Evolutionary conservation across 2,329 filamentous ascomycete species (phyloP).

Genomic region (Fusarium devonianum): DNA sequence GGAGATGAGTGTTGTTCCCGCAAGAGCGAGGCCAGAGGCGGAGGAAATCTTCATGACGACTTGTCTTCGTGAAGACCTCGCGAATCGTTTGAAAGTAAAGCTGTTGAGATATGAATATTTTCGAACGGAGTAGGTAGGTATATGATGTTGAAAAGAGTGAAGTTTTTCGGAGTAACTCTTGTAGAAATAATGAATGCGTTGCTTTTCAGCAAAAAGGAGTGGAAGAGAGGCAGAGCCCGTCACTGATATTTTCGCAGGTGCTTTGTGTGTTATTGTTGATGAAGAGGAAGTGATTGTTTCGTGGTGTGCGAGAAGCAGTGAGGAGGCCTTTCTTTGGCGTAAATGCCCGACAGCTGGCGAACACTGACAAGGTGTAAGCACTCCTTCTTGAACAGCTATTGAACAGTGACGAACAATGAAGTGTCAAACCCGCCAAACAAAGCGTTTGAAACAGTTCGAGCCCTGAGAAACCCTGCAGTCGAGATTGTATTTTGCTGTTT

Average conservation of each 20-base stretch:
- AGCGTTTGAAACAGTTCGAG: neutral
- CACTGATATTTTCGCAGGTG: constrained; percentile 21
- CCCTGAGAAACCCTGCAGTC: neutral
- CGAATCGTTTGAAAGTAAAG: constrained; percentile 5
- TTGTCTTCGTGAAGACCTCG: constrained; percentile 6
- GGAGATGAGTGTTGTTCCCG: constrained; percentile 42
- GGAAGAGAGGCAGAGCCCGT: constrained; percentile 26
- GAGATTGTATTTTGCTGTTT: constrained; percentile 9
- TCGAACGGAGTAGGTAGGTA: neutral
- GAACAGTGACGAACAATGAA: constrained; percentile 24
- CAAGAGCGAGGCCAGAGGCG: constrained; percentile 32
- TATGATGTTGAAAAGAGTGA: constrained; percentile 22
- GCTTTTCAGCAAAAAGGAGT: constrained; percentile 27
- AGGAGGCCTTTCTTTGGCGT: constrained; percentile 15
- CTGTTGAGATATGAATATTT: no score
- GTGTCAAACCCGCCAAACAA: constrained; percentile 4
- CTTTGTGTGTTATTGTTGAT: constrained; percentile 24
- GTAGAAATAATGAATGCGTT: constrained; percentile 27
- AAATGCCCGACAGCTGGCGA: constrained; percentile 32
- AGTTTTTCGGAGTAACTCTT: constrained; percentile 13
- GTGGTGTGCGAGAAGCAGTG: constrained; percentile 25
- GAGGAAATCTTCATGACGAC: constrained; percentile 35
- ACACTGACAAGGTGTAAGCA: constrained; percentile 26
- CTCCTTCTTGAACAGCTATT: constrained; percentile 1
- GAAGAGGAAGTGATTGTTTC: constrained; percentile 14